Percentiles rank a stretch among this genome's conserved stretches.
Conservation (phyloP, 225 moss, liverwort and hornwort genomes). For the Thuidium tamariscinum region DNA sequence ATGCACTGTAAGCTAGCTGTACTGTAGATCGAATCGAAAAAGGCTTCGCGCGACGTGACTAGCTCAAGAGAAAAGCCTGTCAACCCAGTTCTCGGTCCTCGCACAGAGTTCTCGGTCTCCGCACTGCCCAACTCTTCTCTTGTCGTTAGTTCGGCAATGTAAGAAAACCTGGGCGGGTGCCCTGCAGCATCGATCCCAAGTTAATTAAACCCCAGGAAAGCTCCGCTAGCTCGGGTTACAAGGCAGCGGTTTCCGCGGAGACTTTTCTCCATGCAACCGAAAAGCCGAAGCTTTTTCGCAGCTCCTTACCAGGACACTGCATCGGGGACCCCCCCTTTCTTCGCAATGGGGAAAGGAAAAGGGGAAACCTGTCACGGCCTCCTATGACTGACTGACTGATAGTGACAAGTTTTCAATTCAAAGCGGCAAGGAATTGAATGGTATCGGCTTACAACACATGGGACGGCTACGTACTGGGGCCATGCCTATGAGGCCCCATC, state of each 20-base stretch:
- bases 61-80: neutral
- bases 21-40: no score
- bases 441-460: neutral
- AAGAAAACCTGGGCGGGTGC: neutral
- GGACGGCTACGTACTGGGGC: constrained; percentile 6
- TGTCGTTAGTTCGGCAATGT: neutral
- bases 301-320: neutral
- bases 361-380: neutral
- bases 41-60: neutral
- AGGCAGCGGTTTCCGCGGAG: neutral
- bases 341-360: neutral
- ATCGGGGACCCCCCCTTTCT: neutral
- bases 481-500: neutral
- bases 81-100: neutral
- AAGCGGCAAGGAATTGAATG: neutral
- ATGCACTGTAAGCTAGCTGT: no score
- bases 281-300: neutral
- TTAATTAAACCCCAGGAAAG: neutral
- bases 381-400: neutral
- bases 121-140: neutral
- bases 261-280: neutral
- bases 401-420: neutral
- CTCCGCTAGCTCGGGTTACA: neutral
- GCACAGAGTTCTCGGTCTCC: neutral
- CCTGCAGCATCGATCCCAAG: neutral